These are phyloP conservation scores for Apiospora arundinis DNA, from an alignment of 2,329 filamentous ascomycete species.

Conservation along the genomic window DNA sequence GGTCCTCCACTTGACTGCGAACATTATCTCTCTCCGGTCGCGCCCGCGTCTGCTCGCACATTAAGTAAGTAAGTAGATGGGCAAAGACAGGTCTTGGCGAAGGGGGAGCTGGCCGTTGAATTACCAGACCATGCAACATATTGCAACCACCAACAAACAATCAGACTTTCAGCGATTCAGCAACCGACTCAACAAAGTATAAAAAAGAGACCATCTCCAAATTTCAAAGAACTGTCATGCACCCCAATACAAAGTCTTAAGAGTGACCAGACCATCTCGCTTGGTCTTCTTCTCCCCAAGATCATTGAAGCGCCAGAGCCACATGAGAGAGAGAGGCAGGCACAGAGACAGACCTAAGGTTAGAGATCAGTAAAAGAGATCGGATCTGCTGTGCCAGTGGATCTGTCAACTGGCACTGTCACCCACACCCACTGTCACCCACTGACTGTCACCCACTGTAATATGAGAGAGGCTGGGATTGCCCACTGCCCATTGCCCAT, in stretches of 20 bases:
- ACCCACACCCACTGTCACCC: not conserved
- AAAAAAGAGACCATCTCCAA: not conserved
- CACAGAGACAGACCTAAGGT: too few relatives aligned
- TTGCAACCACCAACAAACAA: too few relatives aligned
- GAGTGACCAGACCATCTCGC: not conserved
- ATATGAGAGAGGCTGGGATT: too few relatives aligned
- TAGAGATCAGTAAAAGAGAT: not conserved
- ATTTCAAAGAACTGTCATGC: not conserved
- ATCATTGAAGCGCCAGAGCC: not conserved
- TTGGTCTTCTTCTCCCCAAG: too few relatives aligned
- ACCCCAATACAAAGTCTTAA: not conserved
- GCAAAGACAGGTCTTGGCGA: not conserved
- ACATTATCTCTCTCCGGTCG: too few relatives aligned
- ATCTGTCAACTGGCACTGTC: not conserved
- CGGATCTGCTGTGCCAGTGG: not conserved
- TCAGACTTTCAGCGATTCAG: not conserved
- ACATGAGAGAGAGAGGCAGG: not conserved
- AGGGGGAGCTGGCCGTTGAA: not conserved
- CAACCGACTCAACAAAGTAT: not conserved
- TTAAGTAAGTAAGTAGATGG: too few relatives aligned
- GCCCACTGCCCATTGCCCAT: not conserved
- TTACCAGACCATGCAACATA: not conserved
- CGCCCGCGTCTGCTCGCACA: too few relatives aligned
- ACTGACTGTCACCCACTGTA: too few relatives aligned
- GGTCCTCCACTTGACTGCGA: not conserved